Percentiles rank a stretch among this genome's conserved stretches.
Evolutionary conservation across 73 alveolate species (phyloP).

Genomic region (Stentor coeruleus): DNA sequence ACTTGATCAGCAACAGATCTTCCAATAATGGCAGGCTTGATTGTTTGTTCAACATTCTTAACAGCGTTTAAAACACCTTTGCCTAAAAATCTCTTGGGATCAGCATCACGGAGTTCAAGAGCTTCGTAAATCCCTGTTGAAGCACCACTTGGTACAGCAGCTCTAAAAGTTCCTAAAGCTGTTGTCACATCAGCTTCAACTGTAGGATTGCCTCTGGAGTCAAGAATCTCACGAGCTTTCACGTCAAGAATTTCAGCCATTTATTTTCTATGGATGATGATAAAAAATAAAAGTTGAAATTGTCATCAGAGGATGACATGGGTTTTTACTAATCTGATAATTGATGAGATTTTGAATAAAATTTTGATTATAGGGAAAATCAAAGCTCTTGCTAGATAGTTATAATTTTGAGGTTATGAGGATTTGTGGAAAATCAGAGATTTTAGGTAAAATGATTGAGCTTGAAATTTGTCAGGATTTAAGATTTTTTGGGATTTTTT

Average conservation of each 20-base stretch:
- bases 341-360: too few relatives aligned
- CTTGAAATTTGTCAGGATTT: not conserved
- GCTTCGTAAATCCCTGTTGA: slow-evolving; percentile 82
- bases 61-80: slow-evolving; percentile 63
- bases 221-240: slow-evolving; percentile 72
- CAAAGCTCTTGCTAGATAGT: too few relatives aligned
- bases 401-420: too few relatives aligned
- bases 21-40: slow-evolving; percentile 54
- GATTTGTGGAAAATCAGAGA: too few relatives aligned
- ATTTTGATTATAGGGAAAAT: too few relatives aligned
- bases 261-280: too few relatives aligned
- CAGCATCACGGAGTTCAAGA: slow-evolving; percentile 69
- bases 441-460: not conserved
- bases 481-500: not conserved
- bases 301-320: too few relatives aligned
- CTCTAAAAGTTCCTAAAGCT: slow-evolving; percentile 48
- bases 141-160: slow-evolving; percentile 80
- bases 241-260: too few relatives aligned
- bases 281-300: too few relatives aligned
- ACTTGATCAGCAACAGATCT: slow-evolving; percentile 46
- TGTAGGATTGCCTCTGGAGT: slow-evolving; percentile 77
- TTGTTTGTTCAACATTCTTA: slow-evolving; percentile 44
- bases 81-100: slow-evolving; percentile 42
- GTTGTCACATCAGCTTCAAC: slow-evolving; percentile 65
- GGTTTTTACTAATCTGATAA: too few relatives aligned